These are phyloP conservation scores for Recurvomyces mirabilis DNA, from an alignment of 495 filamentous ascomycete genomes.

Conservation along the genomic window DNA sequence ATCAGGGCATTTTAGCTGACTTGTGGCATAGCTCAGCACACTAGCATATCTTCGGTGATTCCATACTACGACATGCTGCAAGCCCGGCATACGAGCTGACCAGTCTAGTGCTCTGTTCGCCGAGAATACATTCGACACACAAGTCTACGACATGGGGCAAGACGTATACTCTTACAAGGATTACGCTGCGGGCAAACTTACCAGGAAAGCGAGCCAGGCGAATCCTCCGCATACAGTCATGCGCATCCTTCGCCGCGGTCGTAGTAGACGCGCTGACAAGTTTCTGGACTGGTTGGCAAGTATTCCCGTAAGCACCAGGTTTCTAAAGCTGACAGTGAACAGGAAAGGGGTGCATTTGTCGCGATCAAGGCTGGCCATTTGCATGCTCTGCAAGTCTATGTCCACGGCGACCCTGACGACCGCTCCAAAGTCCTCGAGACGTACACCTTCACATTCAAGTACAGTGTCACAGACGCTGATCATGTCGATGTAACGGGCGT, in stretches of 20 bases:
- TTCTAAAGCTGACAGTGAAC: not conserved
- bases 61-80: not conserved
- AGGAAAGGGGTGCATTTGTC: constrained; percentile 40
- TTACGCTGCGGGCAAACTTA: constrained; percentile 20
- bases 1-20: not conserved
- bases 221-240: constrained; percentile 8
- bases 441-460: constrained; percentile 44
- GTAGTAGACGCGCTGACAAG: constrained; percentile 29
- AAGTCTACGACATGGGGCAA: constrained; percentile 16
- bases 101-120: constrained; percentile 21
- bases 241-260: constrained; percentile 31
- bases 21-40: constrained; percentile 21
- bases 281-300: constrained; percentile 37
- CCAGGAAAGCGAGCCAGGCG: constrained; percentile 21
- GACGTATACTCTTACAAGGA: constrained; percentile 22
- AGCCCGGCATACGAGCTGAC: constrained; percentile 1
- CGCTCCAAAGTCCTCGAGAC: constrained; percentile 33
- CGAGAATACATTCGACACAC: constrained; percentile 23
- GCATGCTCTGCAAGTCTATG: constrained; percentile 37
- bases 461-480: too few relatives aligned
- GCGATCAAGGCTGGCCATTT: constrained; percentile 33
- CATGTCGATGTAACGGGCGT: constrained; percentile 34
- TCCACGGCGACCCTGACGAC: constrained; percentile 19
- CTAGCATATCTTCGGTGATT: constrained; percentile 24
- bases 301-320: constrained; percentile 7